These are phyloP conservation scores for Populus hybrid DNA, from an alignment of 441 rosid genomes.

Conservation along the genomic window DNA sequence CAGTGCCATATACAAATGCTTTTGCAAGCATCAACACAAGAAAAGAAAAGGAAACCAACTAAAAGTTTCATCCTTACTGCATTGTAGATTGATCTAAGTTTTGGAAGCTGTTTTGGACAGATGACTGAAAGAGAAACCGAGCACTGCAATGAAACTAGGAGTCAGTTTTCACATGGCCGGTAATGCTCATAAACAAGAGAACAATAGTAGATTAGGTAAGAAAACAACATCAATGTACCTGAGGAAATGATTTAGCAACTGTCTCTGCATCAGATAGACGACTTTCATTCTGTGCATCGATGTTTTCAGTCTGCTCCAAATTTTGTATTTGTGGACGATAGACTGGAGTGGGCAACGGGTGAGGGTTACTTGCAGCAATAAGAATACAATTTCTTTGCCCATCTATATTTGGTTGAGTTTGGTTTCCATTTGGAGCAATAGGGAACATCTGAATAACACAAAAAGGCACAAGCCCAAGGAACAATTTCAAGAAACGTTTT, in stretches of 20 bases:
- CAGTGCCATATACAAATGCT: background rate
- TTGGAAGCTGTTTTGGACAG: conserved; percentile 91
- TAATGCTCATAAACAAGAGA: conserved; percentile 3
- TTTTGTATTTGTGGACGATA: conserved; percentile 70
- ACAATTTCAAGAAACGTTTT: background rate
- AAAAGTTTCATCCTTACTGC: conserved; percentile 55
- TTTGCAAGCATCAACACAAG: background rate
- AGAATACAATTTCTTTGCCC: conserved; percentile 85
- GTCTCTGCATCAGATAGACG: conserved; percentile 91
- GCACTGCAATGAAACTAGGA: conserved; percentile 52
- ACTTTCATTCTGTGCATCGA: conserved; percentile 60
- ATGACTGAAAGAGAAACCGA: conserved; percentile 80
- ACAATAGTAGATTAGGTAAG: conserved; percentile 5
- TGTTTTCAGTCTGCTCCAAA: conserved; percentile 59
- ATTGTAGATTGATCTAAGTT: conserved; percentile 73
- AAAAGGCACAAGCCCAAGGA: conserved; percentile 16
- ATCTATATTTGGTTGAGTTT: conserved; percentile 63
- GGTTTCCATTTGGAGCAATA: conserved; percentile 50
- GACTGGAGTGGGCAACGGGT: conserved; percentile 92
- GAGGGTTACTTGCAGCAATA: conserved; percentile 89
- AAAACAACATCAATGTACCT: conserved; percentile 39
- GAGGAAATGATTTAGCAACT: conserved; percentile 70
- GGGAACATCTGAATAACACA: conserved; percentile 71
- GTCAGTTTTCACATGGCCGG: conserved; percentile 22
- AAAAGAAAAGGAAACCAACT: background rate